phyloP scores from a whole-genome alignment of 2,329 filamentous ascomycete species.

The Pyrenophora graminea region DNA sequence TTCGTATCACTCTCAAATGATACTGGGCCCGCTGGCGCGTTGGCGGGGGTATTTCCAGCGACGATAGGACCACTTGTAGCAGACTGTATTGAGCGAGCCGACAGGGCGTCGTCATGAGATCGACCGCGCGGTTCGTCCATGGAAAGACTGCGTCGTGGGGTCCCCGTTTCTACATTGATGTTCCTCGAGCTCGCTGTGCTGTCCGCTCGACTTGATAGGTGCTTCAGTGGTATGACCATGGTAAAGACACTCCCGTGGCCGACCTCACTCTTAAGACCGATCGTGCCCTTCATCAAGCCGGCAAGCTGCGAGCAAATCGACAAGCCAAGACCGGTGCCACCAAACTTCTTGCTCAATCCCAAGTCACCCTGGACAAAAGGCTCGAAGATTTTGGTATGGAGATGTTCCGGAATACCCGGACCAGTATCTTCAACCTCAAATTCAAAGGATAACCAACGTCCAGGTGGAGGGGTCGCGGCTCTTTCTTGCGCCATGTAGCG shows the following conservation, averaged over 20 bases:
- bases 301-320: slow-evolving; percentile 90
- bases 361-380: slow-evolving; percentile 94
- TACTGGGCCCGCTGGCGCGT: slow-evolving; percentile 33
- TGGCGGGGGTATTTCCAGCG: slow-evolving; percentile 15
- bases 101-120: slow-evolving; percentile 39
- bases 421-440: slow-evolving; percentile 90
- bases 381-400: slow-evolving; percentile 86
- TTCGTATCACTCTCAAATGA: slow-evolving; percentile 65
- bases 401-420: slow-evolving; percentile 76
- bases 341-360: slow-evolving; percentile 85
- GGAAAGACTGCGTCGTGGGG: slow-evolving; percentile 32
- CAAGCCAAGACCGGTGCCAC: slow-evolving; percentile 83
- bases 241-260: slow-evolving; percentile 80
- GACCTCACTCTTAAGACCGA: slow-evolving; percentile 71
- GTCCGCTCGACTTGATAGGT: slow-evolving; percentile 69
- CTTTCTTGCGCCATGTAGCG: slow-evolving; percentile 45
- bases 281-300: slow-evolving; percentile 77
- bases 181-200: slow-evolving; percentile 50
- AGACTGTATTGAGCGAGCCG: slow-evolving; percentile 39
- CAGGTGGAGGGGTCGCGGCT: slow-evolving; percentile 56
- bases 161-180: slow-evolving; percentile 30
- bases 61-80: slow-evolving; percentile 28
- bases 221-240: slow-evolving; percentile 79
- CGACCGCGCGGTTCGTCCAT: slow-evolving; percentile 30
- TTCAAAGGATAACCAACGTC: slow-evolving; percentile 74